Conservation (phyloP, 805 yeast genomes). For the Metschnikowia continentalis region DNA sequence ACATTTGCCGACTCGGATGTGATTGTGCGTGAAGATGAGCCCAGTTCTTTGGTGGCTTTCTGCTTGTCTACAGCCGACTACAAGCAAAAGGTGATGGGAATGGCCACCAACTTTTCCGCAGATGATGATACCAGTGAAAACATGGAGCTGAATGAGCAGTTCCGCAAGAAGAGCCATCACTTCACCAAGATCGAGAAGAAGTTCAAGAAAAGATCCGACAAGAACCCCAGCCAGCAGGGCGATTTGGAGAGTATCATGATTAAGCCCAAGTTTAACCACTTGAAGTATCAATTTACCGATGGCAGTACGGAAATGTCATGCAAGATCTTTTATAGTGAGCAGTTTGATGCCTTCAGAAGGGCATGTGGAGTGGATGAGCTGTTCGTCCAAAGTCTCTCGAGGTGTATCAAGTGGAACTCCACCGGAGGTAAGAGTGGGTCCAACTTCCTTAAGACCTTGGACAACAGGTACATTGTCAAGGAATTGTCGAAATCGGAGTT, state of each 20-base stretch:
- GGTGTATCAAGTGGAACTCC: constrained; percentile 95
- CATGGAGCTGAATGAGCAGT: constrained; percentile 25
- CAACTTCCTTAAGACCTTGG: constrained; percentile 85
- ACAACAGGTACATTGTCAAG: constrained; percentile 83
- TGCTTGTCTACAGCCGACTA: constrained; percentile 86
- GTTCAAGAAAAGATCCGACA: constrained; percentile 29
- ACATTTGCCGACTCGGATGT: constrained; percentile 92
- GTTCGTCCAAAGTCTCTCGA: constrained; percentile 82
- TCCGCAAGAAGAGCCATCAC: constrained; percentile 31
- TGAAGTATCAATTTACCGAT: constrained; percentile 88
- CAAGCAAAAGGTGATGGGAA: constrained; percentile 51
- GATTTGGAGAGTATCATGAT: constrained; percentile 66
- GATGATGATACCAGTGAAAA: constrained; percentile 16
- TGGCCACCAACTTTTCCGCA: constrained; percentile 19
- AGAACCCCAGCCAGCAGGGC: constrained; percentile 20
- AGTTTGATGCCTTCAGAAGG: constrained; percentile 87
- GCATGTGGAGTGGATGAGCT: constrained; percentile 73
- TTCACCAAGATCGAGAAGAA: constrained; percentile 41
- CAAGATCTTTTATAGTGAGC: constrained; percentile 92
- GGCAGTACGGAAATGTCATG: constrained; percentile 81
- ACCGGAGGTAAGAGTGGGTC: constrained; percentile 97
- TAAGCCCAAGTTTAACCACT: constrained; percentile 81
- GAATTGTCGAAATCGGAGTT: constrained; percentile 84
- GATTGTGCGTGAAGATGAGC: constrained; percentile 93
- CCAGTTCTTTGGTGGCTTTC: constrained; percentile 89